A percentile compares a stretch with the other conserved stretches of the same genome.
These are phyloP conservation scores for Pythium sp. DNA, from an alignment of 352 stramenopile species.

Conservation along the genomic window DNA sequence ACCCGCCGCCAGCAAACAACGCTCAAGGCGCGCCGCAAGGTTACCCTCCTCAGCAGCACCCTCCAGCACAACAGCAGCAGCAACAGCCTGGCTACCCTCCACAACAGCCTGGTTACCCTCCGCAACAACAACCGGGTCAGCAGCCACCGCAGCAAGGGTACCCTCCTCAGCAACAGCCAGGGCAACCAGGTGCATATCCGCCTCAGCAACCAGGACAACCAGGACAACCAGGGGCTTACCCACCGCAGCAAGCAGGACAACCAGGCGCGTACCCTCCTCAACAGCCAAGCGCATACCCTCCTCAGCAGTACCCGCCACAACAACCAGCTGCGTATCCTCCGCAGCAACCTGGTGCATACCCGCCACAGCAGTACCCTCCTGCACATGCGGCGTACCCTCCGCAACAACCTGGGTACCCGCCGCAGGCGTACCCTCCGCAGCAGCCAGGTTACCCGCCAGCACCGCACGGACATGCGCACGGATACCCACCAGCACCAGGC, in stretches of 20 bases:
- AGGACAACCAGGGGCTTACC: neutral
- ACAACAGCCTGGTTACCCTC: neutral
- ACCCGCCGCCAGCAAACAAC: constrained; percentile 1
- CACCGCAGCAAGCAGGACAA: neutral
- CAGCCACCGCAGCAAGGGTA: neutral
- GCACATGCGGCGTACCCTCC: neutral
- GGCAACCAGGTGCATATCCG: constrained; percentile 18
- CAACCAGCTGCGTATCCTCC: neutral
- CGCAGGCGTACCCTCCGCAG: constrained; percentile 1
- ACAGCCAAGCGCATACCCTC: constrained; percentile 8
- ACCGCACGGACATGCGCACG: neutral
- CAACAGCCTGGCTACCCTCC: no score
- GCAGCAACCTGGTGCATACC: neutral
- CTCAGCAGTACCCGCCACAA: constrained; percentile 24
- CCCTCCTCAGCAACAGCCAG: neutral
- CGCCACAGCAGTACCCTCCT: neutral
- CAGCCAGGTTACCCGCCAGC: constrained; percentile 15
- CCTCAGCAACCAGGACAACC: constrained; percentile 12
- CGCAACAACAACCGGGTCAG: neutral
- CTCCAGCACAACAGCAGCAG: no score
- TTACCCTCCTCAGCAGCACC: no score
- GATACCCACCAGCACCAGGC: constrained; percentile 12
- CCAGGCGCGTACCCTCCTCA: neutral
- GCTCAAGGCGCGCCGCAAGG: constrained; percentile 1
- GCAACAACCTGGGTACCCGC: neutral